These are phyloP conservation scores for Heliamphora pulchella DNA, from an alignment of 179 eudicot species.

Conservation along the genomic window DNA sequence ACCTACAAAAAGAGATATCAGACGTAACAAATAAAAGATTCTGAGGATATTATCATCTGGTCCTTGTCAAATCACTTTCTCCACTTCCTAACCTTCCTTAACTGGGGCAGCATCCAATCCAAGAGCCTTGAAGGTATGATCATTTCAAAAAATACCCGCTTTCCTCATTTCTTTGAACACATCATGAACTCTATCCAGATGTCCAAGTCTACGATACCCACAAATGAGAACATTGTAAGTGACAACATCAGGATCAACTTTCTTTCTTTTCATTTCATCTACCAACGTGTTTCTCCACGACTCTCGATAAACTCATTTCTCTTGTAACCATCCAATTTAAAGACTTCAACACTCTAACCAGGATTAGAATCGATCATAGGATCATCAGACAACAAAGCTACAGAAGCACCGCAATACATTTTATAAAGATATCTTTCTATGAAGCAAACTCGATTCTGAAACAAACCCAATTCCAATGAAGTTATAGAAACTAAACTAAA, in stretches of 20 bases:
- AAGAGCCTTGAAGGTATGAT: slow-evolving; percentile 12
- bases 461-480: slow-evolving; percentile 21
- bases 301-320: slow-evolving; percentile 22
- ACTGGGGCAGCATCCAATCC: slow-evolving; percentile 20
- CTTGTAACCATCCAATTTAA: slow-evolving; percentile 35
- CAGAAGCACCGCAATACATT: slow-evolving; percentile 22
- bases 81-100: slow-evolving; percentile 15
- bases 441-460: slow-evolving; percentile 10
- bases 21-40: not conserved
- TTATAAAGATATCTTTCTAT: slow-evolving; percentile 14
- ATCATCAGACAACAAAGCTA: slow-evolving; percentile 26
- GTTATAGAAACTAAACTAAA: slow-evolving; percentile 11
- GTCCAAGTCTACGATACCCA: slow-evolving; percentile 29
- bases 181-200: slow-evolving; percentile 24
- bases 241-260: slow-evolving; percentile 27
- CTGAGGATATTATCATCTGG: slow-evolving; percentile 13
- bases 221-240: slow-evolving; percentile 33
- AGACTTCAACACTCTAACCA: slow-evolving; percentile 33
- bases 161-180: slow-evolving; percentile 32
- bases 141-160: slow-evolving; percentile 27
- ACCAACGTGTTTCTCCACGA: slow-evolving; percentile 24
- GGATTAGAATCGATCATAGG: slow-evolving; percentile 19
- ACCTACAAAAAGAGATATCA: slow-evolving; percentile 4
- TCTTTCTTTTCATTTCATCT: slow-evolving; percentile 33
- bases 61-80: slow-evolving; percentile 12